These are phyloP conservation scores for Leersia perrieri DNA, from an alignment of 176 grass and related monocot species.

Conservation along the genomic window DNA sequence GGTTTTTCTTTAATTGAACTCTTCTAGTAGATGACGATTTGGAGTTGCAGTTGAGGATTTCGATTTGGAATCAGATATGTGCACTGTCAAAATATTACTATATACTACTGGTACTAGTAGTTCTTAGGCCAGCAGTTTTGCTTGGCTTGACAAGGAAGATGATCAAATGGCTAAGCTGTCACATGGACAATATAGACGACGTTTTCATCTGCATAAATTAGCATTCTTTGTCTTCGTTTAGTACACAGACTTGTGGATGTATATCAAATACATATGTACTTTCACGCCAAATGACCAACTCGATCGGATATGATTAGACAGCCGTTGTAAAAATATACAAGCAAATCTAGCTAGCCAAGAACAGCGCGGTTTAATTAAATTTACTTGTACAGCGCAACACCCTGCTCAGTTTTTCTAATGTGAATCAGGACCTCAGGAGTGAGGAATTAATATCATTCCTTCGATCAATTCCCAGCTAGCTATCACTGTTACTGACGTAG, in stretches of 20 bases:
- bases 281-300: not conserved
- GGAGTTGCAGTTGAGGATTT: conserved; percentile 11
- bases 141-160: not conserved
- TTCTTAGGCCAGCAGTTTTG: conserved; percentile 5
- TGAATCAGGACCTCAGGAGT: not conserved
- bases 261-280: not conserved
- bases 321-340: too few species aligned
- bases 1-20: not conserved
- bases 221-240: not conserved
- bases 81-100: not conserved
- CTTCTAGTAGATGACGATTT: conserved; percentile 7
- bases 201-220: not conserved
- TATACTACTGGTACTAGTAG: not conserved
- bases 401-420: not conserved
- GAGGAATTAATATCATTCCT: not conserved
- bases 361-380: not conserved
- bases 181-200: not conserved
- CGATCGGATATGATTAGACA: not conserved
- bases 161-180: not conserved
- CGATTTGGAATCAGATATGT: not conserved
- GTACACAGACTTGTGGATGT: not conserved
- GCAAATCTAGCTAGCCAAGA: not conserved
- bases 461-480: not conserved
- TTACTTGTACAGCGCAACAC: not conserved
- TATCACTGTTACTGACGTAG: not conserved